Base-by-base conservation (phyloP, 352 stramenopile species). In the Thalassiosira hispida region DNA sequence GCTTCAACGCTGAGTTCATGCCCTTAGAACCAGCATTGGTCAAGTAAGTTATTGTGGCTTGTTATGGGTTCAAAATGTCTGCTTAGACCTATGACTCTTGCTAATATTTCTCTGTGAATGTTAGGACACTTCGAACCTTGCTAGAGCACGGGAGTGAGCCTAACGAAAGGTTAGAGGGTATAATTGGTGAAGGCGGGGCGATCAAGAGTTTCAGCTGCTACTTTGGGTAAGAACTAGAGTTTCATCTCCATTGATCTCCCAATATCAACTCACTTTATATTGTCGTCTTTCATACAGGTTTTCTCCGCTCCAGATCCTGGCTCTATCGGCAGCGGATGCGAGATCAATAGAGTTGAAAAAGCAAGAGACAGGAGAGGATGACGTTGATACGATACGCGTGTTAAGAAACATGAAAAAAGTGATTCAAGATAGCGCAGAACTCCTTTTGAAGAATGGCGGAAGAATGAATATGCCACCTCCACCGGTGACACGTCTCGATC, bases 241-340 rank as follows among this genome's bases (percentile, higher is more conserved):
- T 60, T 29, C 51, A 23, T 60, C 31, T 12, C n/a, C 4, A 46
- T 5, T 38, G n/a, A 44, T 22, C 7, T 35, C 23, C 9, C 16
- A 16, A 69, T 57, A 16, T 44, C 57, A 33, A n/a, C 27, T 6
- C 25, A 51, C 14, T 56, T 22, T 22, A 60, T 22, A 46, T 14
- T 25, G 29, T n/a, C 1, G 11, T n/a, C 42, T 18, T 51, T 46
- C n/a, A 29, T 25, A 16, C 42, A 64, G 55, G 12, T 93, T 90
- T 79, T 79, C 86, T 16, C 88, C 88, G 12, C 68, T 90, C 44
- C 88, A 93, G 52, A 90, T 93, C 55, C 51, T 92, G 9, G 62
- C 73, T 22, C 31, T 66, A 61, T 62, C 71, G 40, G 76, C 74
- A 53, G 67, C 82, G n/a, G 84, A 90, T 29, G 23, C 79, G 14